phyloP scores from a whole-genome alignment of 331 rosid species.

The Arachis monticola region DNA sequence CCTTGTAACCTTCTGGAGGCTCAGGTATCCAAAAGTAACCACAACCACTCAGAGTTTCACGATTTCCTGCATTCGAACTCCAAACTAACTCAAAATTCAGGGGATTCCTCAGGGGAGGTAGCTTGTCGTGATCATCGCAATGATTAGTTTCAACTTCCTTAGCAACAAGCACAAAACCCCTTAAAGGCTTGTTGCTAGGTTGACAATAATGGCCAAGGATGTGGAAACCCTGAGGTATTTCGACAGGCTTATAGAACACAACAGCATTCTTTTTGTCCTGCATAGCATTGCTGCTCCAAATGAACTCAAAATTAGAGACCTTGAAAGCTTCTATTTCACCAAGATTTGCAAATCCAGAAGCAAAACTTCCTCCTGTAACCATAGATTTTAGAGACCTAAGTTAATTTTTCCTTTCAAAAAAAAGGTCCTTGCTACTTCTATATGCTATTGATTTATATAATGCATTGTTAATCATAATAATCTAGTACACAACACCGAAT shows the following conservation, averaged over 20 bases:
- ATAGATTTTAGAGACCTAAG: slow-evolving; percentile 24
- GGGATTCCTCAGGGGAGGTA: slow-evolving; percentile 67
- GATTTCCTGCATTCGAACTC: slow-evolving; percentile 56
- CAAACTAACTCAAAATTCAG: slow-evolving; percentile 69
- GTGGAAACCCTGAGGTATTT: slow-evolving; percentile 68
- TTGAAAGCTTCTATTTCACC: slow-evolving; percentile 80
- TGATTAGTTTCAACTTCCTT: slow-evolving; percentile 47
- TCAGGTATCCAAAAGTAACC: slow-evolving; percentile 80
- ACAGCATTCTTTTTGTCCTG: slow-evolving; percentile 47
- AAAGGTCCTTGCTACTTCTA: not conserved
- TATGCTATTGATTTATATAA: slow-evolving; percentile 12
- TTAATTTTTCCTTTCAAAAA: not conserved
- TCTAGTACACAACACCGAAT: not conserved
- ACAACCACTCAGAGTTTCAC: slow-evolving; percentile 45
- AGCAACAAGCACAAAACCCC: slow-evolving; percentile 75
- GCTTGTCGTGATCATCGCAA: slow-evolving; percentile 37
- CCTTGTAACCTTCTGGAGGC: slow-evolving; percentile 78
- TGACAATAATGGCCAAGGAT: slow-evolving; percentile 87
- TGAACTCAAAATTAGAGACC: slow-evolving; percentile 61
- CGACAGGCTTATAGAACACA: slow-evolving; percentile 70
- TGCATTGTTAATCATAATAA: slow-evolving; percentile 17
- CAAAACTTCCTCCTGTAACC: slow-evolving; percentile 75
- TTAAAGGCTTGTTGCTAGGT: slow-evolving; percentile 56
- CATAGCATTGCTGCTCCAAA: slow-evolving; percentile 56
- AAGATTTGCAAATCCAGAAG: slow-evolving; percentile 64